phyloP scores from a whole-genome alignment of 306 rosid genomes.

The Canavalia gladiata region DNA sequence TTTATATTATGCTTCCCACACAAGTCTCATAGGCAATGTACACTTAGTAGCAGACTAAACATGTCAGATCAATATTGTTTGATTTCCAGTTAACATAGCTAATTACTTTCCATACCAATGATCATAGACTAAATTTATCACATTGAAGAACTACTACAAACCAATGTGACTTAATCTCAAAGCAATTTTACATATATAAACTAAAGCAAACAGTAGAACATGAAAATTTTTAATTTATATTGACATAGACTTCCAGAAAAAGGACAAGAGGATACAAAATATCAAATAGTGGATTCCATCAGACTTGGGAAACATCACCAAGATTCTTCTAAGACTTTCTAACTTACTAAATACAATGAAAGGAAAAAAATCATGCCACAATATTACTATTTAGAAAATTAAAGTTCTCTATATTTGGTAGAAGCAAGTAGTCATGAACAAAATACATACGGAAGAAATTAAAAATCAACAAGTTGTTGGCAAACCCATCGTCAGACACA shows the following conservation, averaged over 20 bases:
- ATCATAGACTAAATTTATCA: too few relatives aligned
- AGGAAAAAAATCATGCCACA: slow-evolving; percentile 21
- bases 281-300: slow-evolving; percentile 14
- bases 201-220: neutral
- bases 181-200: neutral
- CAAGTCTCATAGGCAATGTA: too few relatives aligned
- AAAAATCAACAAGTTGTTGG: slow-evolving; percentile 23
- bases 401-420: neutral
- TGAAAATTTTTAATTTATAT: neutral
- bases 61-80: too few relatives aligned
- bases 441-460: slow-evolving; percentile 30
- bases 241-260: neutral
- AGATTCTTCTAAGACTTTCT: neutral
- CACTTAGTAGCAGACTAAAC: too few relatives aligned
- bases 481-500: slow-evolving; percentile 40
- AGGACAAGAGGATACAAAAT: neutral
- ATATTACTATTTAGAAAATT: slow-evolving; percentile 3
- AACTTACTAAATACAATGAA: slow-evolving; percentile 1
- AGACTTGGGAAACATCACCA: neutral
- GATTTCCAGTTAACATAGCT: too few relatives aligned
- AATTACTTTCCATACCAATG: too few relatives aligned
- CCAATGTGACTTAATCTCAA: too few relatives aligned
- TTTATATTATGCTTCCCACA: too few relatives aligned
- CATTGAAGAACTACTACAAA: neutral
- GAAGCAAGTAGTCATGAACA: neutral